Evolutionary conservation across 257 asterid genomes (phyloP).

Genomic region (Scutellaria minor): DNA sequence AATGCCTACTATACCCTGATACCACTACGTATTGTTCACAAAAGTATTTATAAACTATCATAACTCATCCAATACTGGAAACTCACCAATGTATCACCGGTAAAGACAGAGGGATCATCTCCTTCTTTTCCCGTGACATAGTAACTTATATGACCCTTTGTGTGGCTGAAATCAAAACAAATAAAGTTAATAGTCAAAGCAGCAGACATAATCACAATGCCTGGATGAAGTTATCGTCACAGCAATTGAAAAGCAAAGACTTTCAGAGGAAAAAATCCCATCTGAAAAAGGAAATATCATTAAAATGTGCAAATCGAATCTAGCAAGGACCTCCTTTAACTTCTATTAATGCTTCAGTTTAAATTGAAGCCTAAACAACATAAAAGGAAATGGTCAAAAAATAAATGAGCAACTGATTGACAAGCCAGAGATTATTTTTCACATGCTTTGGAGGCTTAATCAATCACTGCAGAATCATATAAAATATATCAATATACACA

Average conservation of each 20-base stretch:
- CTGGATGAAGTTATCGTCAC: slow-evolving; percentile 11
- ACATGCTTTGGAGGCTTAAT: neutral
- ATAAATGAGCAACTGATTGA: slow-evolving; percentile 5
- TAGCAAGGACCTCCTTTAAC: neutral
- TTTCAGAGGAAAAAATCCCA: neutral
- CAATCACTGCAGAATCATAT: neutral
- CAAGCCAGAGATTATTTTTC: neutral
- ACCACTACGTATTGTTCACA: neutral
- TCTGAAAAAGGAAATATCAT: slow-evolving; percentile 9
- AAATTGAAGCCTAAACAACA: neutral
- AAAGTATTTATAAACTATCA: neutral
- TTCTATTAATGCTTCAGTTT: neutral
- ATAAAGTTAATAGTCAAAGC: neutral
- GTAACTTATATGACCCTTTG: slow-evolving; percentile 94
- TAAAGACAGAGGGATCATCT: slow-evolving; percentile 86
- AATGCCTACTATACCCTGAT: slow-evolving; percentile 2
- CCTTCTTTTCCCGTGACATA: slow-evolving; percentile 81
- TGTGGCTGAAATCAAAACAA: slow-evolving; percentile 68
- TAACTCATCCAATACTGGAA: slow-evolving; percentile 16
- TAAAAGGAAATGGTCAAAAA: neutral
- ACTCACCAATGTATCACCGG: slow-evolving; percentile 96
- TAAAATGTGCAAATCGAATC: neutral
- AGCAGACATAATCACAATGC: neutral
- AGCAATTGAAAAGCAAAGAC: neutral
- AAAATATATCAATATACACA: neutral